These are phyloP conservation scores for Myriosclerotinia curreyana DNA, from an alignment of 2,329 filamentous ascomycete genomes.

Conservation along the genomic window DNA sequence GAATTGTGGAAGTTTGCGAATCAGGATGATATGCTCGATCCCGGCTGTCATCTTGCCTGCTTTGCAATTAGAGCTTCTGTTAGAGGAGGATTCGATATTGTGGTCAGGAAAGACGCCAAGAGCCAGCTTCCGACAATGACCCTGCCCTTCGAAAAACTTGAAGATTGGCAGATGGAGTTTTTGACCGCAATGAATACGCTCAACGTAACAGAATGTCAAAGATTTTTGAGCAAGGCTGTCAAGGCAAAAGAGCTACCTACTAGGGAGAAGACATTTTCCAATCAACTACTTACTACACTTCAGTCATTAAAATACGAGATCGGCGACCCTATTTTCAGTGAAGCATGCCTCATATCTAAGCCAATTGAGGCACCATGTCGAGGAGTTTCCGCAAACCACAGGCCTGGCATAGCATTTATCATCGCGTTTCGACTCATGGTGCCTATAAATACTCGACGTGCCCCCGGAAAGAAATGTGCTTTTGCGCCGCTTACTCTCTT, in stretches of 20 bases:
- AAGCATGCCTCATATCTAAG: constrained; percentile 46
- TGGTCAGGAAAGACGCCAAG: constrained; percentile 44
- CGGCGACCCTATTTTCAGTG: constrained; percentile 46
- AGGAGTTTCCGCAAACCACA: constrained; percentile 30
- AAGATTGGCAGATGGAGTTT: constrained; percentile 54
- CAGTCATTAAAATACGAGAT: constrained; percentile 43
- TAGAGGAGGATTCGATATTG: constrained; percentile 42
- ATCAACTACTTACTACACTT: constrained; percentile 46
- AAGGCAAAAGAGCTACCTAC: constrained; percentile 41
- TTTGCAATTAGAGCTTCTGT: constrained; percentile 54
- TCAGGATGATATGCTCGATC: constrained; percentile 46
- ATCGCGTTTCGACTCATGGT: constrained; percentile 60
- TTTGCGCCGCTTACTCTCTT: constrained; percentile 65
- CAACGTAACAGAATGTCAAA: constrained; percentile 47
- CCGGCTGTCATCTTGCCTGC: constrained; percentile 56
- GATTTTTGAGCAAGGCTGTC: constrained; percentile 37
- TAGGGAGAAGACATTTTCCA: constrained; percentile 46
- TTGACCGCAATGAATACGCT: constrained; percentile 45
- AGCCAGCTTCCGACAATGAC: constrained; percentile 60
- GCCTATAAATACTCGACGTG: constrained; percentile 55
- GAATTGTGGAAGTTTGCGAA: constrained; percentile 61
- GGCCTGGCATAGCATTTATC: constrained; percentile 42
- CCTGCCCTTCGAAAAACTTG: constrained; percentile 52
- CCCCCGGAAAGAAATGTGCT: constrained; percentile 51
- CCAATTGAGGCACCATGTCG: constrained; percentile 46